Conservation (phyloP, 2,329 filamentous ascomycete species). For the Cladorrhinum sp. region DNA sequence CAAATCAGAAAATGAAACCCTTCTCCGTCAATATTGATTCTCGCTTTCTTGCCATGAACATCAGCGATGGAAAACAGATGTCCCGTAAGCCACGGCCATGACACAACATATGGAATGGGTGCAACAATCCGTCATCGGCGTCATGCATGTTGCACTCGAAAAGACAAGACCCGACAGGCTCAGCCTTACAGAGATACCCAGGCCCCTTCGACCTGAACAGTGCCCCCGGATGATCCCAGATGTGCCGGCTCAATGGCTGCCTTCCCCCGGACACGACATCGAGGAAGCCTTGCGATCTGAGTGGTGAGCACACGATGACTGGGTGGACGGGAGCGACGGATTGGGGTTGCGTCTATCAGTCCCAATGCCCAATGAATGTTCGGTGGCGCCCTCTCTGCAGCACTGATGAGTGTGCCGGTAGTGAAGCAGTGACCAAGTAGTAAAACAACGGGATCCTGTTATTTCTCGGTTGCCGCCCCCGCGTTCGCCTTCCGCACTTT, state of each 20-base stretch:
- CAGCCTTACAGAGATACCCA: slow-evolving; percentile 3
- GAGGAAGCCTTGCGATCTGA: not conserved
- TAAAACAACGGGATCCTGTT: not conserved
- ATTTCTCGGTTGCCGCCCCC: slow-evolving; percentile 18
- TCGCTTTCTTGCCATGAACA: not conserved
- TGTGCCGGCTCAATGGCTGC: not conserved
- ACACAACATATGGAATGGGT: not conserved
- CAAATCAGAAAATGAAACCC: not conserved
- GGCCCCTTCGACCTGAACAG: not conserved
- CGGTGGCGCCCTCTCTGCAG: slow-evolving; percentile 4
- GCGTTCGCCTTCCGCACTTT: slow-evolving; percentile 5
- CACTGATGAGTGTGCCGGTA: not conserved
- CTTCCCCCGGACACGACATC: not conserved
- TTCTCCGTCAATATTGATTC: not conserved
- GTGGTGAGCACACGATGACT: not conserved
- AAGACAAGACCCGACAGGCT: not conserved
- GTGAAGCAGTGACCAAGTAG: not conserved
- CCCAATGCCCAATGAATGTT: slow-evolving; percentile 5
- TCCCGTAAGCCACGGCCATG: not conserved
- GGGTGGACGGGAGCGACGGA: not conserved
- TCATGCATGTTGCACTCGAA: not conserved
- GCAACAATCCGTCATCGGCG: not conserved
- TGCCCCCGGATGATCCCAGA: not conserved
- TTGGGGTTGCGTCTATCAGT: not conserved
- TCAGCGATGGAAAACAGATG: not conserved